phyloP scores from a whole-genome alignment of 192 early-diverging fungal species.

The Coemansia sp. region DNA sequence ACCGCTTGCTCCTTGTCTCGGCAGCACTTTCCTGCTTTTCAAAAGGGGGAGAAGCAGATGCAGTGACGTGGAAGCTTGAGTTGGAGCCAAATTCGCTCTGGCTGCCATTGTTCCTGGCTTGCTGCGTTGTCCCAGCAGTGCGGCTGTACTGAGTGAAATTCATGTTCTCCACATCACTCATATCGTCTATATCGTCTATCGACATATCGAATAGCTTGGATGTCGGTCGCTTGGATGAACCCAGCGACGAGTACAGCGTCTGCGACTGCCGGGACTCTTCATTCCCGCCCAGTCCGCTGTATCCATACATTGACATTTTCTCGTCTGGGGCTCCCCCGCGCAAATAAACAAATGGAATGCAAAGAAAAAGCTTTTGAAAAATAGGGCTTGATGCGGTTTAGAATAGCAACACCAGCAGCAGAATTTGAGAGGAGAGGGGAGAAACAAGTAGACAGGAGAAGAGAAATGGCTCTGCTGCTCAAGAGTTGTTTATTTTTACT shows the following conservation, averaged over 20 bases:
- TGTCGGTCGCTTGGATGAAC: background rate
- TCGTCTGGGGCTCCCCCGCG: background rate
- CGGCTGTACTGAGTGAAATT: constrained; percentile 19
- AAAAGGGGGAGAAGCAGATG: background rate
- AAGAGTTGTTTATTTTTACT: background rate
- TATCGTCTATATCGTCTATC: constrained; percentile 34
- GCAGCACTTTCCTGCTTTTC: background rate
- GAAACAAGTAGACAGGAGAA: constrained; percentile 6
- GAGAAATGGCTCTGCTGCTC: background rate
- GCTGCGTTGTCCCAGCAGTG: background rate
- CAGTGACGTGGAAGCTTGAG: background rate
- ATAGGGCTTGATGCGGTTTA: too few species aligned
- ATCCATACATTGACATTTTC: constrained; percentile 36
- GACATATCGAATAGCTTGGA: constrained; percentile 30
- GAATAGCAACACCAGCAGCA: background rate
- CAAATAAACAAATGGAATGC: constrained; percentile 5
- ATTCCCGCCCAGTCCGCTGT: constrained; percentile 5
- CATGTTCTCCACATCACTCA: constrained; percentile 50
- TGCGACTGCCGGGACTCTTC: constrained; percentile 10
- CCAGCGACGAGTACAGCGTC: constrained; percentile 21
- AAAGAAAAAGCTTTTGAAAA: too few species aligned
- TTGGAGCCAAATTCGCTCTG: background rate
- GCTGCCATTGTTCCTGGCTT: background rate
- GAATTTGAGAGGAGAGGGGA: background rate
- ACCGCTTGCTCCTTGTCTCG: background rate